These are phyloP conservation scores for Fusarium sp. DNA, from an alignment of 2,329 filamentous ascomycete species.

Conservation along the genomic window DNA sequence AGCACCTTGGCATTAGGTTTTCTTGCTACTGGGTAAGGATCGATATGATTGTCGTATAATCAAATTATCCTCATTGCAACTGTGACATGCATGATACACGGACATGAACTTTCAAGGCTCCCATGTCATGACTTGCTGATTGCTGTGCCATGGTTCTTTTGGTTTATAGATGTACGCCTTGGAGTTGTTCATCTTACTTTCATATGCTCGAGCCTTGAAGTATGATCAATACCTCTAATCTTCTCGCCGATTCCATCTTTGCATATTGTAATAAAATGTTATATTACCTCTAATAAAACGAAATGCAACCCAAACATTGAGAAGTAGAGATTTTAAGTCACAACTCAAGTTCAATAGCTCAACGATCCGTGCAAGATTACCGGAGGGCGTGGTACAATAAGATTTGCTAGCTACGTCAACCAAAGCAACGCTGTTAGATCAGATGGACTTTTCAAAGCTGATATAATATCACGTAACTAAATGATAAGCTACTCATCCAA, in stretches of 20 bases:
- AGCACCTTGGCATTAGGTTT: neutral
- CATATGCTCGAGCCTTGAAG: neutral
- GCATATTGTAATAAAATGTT: neutral
- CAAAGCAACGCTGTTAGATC: neutral
- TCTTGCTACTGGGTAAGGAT: neutral
- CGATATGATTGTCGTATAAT: neutral
- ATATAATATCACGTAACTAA: neutral
- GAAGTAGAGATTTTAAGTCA: neutral
- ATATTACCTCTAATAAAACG: neutral
- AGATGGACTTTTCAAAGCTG: neutral
- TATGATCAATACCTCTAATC: neutral
- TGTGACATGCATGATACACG: neutral
- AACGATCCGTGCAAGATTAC: neutral
- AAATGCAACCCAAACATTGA: neutral
- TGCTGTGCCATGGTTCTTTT: neutral
- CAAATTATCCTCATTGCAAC: neutral
- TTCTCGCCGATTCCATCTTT: neutral
- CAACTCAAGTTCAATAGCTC: neutral
- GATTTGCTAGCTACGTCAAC: neutral
- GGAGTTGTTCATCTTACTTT: neutral
- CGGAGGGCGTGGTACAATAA: no score
- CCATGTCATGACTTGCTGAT: neutral
- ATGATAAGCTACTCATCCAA: neutral
- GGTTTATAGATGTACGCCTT: neutral
- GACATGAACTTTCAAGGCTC: neutral